Percentiles rank a stretch among this genome's conserved stretches.
phyloP scores from a whole-genome alignment of 140 eudicot genomes.

The Ambrosia hybrid region DNA sequence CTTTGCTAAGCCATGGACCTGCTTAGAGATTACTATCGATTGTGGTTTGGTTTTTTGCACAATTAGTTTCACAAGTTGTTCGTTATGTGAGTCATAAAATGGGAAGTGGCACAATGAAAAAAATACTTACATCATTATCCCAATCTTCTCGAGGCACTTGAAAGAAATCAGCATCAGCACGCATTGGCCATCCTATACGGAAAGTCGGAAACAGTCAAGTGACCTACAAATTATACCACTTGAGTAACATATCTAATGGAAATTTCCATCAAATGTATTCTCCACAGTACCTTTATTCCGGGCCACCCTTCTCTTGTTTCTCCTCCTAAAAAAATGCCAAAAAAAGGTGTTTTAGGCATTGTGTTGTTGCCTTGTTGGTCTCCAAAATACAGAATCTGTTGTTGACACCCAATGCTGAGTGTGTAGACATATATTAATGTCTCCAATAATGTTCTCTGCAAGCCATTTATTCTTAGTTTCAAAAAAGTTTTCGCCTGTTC shows the following conservation, averaged over 20 bases:
- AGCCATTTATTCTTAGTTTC: too few species aligned
- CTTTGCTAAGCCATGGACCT: conserved; percentile 1
- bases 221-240: conserved; percentile 63
- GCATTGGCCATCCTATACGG: conserved; percentile 92
- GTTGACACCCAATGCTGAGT: too few species aligned
- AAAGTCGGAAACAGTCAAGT: conserved; percentile 63
- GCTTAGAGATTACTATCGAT: background rate
- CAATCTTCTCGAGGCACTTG: conserved; percentile 39
- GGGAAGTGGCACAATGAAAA: conserved; percentile 12
- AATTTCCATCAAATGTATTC: background rate
- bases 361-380: too few species aligned
- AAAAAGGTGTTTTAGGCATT: too few species aligned
- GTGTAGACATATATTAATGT: too few species aligned
- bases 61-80: conserved; percentile 12
- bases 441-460: too few species aligned
- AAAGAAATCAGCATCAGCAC: conserved; percentile 94
- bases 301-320: too few species aligned
- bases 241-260: background rate
- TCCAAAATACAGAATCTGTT: too few species aligned
- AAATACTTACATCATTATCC: conserved; percentile 42
- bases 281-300: too few species aligned
- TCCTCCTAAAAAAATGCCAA: too few species aligned
- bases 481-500: too few species aligned
- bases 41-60: background rate
- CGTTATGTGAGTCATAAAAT: conserved; percentile 5